These are phyloP conservation scores for Encephalitozoon romaleae DNA, from an alignment of 371 early-diverging fungal species.

Conservation along the genomic window DNA sequence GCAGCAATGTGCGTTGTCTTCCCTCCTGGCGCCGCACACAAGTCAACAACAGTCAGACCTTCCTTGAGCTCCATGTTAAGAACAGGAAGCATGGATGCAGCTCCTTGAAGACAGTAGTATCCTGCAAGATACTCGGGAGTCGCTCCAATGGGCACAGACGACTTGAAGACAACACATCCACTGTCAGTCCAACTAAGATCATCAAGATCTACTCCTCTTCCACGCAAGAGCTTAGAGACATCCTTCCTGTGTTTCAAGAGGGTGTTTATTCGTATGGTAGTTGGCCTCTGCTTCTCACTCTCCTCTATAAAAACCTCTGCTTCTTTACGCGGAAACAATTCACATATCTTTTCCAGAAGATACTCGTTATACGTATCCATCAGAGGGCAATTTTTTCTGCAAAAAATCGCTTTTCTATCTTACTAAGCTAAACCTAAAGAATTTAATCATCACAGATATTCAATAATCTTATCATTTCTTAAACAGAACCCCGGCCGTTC, in stretches of 20 bases:
- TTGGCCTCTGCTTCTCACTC: conserved; percentile 87
- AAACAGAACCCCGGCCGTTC: conserved; percentile 40
- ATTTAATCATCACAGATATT: neutral
- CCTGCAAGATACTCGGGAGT: conserved; percentile 99
- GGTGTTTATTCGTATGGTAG: conserved; percentile 90
- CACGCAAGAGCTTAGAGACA: conserved; percentile 78
- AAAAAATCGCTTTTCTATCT: neutral
- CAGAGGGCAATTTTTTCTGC: conserved; percentile 25
- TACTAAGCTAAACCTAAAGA: neutral
- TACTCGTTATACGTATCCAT: conserved; percentile 71
- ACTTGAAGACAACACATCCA: conserved; percentile 55
- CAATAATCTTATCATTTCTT: neutral
- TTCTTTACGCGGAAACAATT: conserved; percentile 65
- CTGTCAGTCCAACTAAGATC: conserved; percentile 70
- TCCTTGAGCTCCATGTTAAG: conserved; percentile 70
- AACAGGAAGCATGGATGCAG: conserved; percentile 89
- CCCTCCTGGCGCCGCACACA: conserved; percentile 99
- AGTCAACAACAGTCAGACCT: conserved; percentile 79
- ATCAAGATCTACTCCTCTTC: conserved; percentile 90
- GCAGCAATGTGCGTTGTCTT: conserved; percentile 72
- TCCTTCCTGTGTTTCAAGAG: conserved; percentile 82
- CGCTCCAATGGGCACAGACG: conserved; percentile 65
- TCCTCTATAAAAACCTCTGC: conserved; percentile 76
- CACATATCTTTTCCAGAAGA: conserved; percentile 69
- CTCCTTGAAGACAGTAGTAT: conserved; percentile 96